Conservation (phyloP, 2,329 filamentous ascomycete genomes). For the Diaporthe sp. region DNA sequence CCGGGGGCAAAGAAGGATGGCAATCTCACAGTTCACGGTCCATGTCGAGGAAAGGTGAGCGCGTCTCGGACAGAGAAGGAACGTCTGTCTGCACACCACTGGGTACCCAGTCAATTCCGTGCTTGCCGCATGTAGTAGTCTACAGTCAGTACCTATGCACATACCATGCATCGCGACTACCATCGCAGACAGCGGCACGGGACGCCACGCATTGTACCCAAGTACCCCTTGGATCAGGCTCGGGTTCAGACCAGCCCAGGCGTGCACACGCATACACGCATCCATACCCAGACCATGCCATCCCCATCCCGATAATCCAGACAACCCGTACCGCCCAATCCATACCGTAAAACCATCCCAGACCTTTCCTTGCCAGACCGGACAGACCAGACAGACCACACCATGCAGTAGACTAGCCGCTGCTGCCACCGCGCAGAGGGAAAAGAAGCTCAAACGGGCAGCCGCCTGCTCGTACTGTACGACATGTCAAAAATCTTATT, state of each 20-base stretch:
- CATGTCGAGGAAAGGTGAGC: not conserved
- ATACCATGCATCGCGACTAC: not conserved
- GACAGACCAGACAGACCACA: conserved; percentile 8
- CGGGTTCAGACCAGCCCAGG: not conserved
- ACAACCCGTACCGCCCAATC: not conserved
- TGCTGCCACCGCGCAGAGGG: conserved; percentile 5
- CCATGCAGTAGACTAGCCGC: conserved; percentile 29
- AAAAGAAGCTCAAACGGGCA: conserved; percentile 26
- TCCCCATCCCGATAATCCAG: not conserved
- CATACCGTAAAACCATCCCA: not conserved
- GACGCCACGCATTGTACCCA: not conserved
- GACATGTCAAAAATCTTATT: conserved; percentile 32
- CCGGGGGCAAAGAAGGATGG: not conserved
- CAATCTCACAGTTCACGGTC: conserved; percentile 3
- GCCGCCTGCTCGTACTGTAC: conserved; percentile 13
- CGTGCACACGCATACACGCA: conserved; percentile 12
- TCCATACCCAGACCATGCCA: conserved; percentile 18
- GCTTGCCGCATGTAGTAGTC: not conserved
- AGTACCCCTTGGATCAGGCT: conserved; percentile 5
- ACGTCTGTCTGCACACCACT: not conserved
- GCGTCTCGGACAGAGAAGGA: not conserved
- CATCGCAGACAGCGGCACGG: not conserved
- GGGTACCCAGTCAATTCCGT: not conserved
- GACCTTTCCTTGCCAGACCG: not conserved
- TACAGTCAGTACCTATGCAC: not conserved